Base-by-base conservation (phyloP, 2,329 filamentous ascomycete genomes). In the Pestalotiopsis sp. region DNA sequence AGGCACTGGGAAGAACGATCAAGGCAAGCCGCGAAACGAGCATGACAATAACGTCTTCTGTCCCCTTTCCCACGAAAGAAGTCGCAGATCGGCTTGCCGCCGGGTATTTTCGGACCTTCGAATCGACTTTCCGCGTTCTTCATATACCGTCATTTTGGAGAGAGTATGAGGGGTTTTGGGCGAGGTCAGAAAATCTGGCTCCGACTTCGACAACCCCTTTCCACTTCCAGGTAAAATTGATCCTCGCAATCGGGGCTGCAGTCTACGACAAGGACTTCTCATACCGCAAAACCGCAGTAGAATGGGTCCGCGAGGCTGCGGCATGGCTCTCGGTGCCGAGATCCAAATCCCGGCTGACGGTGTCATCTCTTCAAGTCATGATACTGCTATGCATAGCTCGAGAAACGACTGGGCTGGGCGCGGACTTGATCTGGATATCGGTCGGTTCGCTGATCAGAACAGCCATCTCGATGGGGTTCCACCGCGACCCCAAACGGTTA, bases 221-320 rank as follows among this genome's bases (percentile, higher is more conserved):
- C 63, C 69, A 89, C 1, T 81, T 89, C 14, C 87, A 87, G 60
- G 70, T 90, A 2, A 89, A 90, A 71, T 77, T 91, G 0, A 82
- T 90, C 0, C 76, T 91, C 3, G 87, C 89, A 0, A 83, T 91
- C 20, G 89, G 88, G 0, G 83, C 87, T 1, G 78, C 81, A 1
- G 78, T 80, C 0, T 84, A 87, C 68, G 86, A 90, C 65, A 81
- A 85, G 0, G 69, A 77, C 0, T 89, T 87, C 67, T 85, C 83
- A 0, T 71, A 89, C 45, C 83, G 87, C 6, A 65, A 77, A 5
- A 80, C 81, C 0, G 88, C 88, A 0, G 78, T 84, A n/a, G 80
- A 77, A 36, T 91, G 88, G 88, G 77, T 90, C 0, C 86, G 87
- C 67, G 87, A 89, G 70, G 88, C 84, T 0, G 85, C 87, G 59